Percentiles rank a stretch among this genome's conserved stretches.
These are phyloP conservation scores for Crepidotus variabilis DNA, from an alignment of 768 basidiomycete genomes.

Conservation along the genomic window DNA sequence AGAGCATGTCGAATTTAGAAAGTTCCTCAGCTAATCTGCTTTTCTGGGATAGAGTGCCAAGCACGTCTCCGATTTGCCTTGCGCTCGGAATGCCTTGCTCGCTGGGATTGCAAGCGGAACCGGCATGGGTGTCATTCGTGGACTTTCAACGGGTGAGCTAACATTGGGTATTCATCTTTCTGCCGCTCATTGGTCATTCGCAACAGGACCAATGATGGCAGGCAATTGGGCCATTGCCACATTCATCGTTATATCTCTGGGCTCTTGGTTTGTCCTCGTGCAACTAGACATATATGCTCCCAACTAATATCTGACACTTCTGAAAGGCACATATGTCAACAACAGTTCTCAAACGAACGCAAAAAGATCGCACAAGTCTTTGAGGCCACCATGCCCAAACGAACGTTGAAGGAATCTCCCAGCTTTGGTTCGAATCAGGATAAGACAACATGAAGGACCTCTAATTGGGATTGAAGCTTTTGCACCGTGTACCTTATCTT, in stretches of 20 bases:
- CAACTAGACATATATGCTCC: neutral
- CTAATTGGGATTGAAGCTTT: neutral
- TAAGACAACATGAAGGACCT: slow-evolving; percentile 6
- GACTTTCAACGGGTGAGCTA: slow-evolving; percentile 55
- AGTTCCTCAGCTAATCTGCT: slow-evolving; percentile 4
- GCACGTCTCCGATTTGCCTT: slow-evolving; percentile 68
- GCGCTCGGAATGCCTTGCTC: slow-evolving; percentile 71
- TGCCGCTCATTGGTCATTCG: neutral
- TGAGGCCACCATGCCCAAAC: slow-evolving; percentile 52
- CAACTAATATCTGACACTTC: neutral
- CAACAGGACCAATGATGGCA: slow-evolving; percentile 57
- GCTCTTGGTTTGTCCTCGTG: slow-evolving; percentile 55
- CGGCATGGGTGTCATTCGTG: slow-evolving; percentile 73
- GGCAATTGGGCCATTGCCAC: slow-evolving; percentile 80
- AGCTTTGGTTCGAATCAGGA: slow-evolving; percentile 17
- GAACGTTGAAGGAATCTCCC: slow-evolving; percentile 37
- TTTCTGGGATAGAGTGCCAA: slow-evolving; percentile 41
- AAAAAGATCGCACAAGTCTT: slow-evolving; percentile 51
- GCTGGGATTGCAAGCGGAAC: slow-evolving; percentile 77
- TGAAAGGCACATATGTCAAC: slow-evolving; percentile 62
- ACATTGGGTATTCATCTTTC: neutral
- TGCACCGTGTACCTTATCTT: neutral
- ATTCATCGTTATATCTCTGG: slow-evolving; percentile 62
- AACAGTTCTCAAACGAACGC: slow-evolving; percentile 49
- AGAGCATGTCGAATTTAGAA: neutral